Evolutionary conservation across 2,329 filamentous ascomycete species (phyloP).

Genomic region (Hymenoscyphus fraxineus): DNA sequence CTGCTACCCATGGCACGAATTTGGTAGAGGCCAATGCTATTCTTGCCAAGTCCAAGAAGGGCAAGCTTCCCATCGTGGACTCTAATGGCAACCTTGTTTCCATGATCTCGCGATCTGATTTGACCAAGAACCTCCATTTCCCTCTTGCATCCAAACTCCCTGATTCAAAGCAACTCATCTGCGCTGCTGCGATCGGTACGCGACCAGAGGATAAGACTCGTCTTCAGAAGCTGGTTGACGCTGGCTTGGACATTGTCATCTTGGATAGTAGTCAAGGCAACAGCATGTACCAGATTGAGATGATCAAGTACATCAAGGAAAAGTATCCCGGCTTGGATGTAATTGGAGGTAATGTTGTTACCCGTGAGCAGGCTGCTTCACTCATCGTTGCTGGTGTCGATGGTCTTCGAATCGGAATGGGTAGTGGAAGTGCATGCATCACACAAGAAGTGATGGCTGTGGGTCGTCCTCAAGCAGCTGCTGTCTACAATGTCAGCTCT

Average conservation of each 20-base stretch:
- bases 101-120: slow-evolving; percentile 87
- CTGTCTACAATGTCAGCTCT: slow-evolving; percentile 82
- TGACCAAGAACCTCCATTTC: slow-evolving; percentile 98
- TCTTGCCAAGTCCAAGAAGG: slow-evolving; percentile 94
- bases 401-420: slow-evolving; percentile 97
- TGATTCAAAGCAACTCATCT: slow-evolving; percentile 95
- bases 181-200: slow-evolving; percentile 92
- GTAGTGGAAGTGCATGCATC: slow-evolving; percentile 95
- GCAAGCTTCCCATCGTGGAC: slow-evolving; percentile 92
- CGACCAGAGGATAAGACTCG: slow-evolving; percentile 87
- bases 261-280: slow-evolving; percentile 97
- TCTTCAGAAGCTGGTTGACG: slow-evolving; percentile 83
- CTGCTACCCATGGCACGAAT: slow-evolving; percentile 76
- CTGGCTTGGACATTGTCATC: slow-evolving; percentile 90
- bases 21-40: slow-evolving; percentile 89
- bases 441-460: slow-evolving; percentile 99
- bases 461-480: slow-evolving; percentile 88
- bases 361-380: slow-evolving; percentile 87
- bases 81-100: slow-evolving; percentile 80
- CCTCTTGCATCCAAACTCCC: slow-evolving; percentile 94
- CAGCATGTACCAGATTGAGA: slow-evolving; percentile 97
- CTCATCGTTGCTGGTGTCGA: slow-evolving; percentile 93
- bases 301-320: slow-evolving; percentile 94
- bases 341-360: slow-evolving; percentile 98
- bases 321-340: slow-evolving; percentile 85